Base-by-base conservation (phyloP, 2,329 filamentous ascomycete genomes). In the Pseudogymnoascus sp. region DNA sequence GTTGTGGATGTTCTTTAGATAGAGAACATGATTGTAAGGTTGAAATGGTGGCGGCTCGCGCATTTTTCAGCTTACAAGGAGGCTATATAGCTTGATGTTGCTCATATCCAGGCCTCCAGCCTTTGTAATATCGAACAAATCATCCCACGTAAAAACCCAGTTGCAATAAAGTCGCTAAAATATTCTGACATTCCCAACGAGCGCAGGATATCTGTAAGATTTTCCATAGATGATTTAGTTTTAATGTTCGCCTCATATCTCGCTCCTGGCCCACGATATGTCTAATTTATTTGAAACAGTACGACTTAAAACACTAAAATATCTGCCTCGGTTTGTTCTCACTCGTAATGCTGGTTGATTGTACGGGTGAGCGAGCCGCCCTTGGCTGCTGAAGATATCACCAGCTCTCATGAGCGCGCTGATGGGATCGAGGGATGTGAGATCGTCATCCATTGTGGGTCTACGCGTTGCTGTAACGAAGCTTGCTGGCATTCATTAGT, bases 391-490 rank as follows among this genome's bases (percentile, higher is more conserved):
- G 15, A 84, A 79, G 62, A 84, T 80, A 64, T 84, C 81, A 33
- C 81, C 81, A 8, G 82, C 82, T 62, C 75, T 76, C 1, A 85
- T 69, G 12, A 85, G 71, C 5, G 82, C 82, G 62, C 75, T 82
- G 72, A 85, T 81, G 2, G 82, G 82, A 63, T 85, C 82, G 19
- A 84, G 70, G 6, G 38, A 21, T 41, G 38, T 41, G 3, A 70
- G 63, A 3, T 72, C 71, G 2, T 65, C 68, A 13, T 71, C 70
- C 28, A 12, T 33, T 33, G 28, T 33, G 28, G 28, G 28, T 33
- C 1, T 33, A 33, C 3, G 28, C 3, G 28, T 33, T 10, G 9
- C 28, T 12, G 28, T 33, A 33, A 33, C 28, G 28, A 9, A 33
- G 28, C 28, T 33, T 1, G 28, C 3, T 33, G 28, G 9, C 3